Conservation (phyloP, 1,284 basidiomycete genomes). For the Cystobasidiaceae sp. region DNA sequence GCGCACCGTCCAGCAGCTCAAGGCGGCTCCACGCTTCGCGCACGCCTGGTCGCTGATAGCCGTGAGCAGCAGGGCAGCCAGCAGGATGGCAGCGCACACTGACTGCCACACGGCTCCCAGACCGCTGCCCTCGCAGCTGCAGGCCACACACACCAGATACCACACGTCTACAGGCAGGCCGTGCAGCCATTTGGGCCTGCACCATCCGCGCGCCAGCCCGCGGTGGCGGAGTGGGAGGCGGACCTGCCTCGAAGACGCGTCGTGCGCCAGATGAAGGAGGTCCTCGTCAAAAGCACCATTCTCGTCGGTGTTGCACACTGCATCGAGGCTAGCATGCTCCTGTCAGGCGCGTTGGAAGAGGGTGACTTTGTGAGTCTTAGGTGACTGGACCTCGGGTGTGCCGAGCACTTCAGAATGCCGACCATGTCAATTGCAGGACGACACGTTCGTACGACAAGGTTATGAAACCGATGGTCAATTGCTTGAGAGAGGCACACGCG, state of each 20-base stretch:
- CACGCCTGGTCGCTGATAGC: too few relatives aligned
- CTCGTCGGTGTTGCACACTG: conserved; percentile 28
- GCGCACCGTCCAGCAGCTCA: too few relatives aligned
- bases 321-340: conserved; percentile 22
- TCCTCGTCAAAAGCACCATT: conserved; percentile 22
- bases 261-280: conserved; percentile 19
- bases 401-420: not conserved
- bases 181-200: not conserved
- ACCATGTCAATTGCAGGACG: not conserved
- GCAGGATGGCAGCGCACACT: too few relatives aligned
- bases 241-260: conserved; percentile 18
- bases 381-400: not conserved
- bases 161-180: conserved; percentile 22
- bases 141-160: conserved; percentile 2
- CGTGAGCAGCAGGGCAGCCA: too few relatives aligned
- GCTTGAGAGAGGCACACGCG: conserved; percentile 8
- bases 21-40: too few relatives aligned
- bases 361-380: conserved; percentile 3
- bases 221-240: not conserved
- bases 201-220: not conserved
- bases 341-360: conserved; percentile 9
- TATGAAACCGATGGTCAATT: conserved; percentile 15
- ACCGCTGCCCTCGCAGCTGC: conserved; percentile 8
- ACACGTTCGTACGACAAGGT: conserved; percentile 25
- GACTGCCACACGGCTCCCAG: too few relatives aligned